Evolutionary conservation across 78 protist species (phyloP), one percentile per base, ranked within the genome.

Genomic region (Thecamonas trahens): DNA sequence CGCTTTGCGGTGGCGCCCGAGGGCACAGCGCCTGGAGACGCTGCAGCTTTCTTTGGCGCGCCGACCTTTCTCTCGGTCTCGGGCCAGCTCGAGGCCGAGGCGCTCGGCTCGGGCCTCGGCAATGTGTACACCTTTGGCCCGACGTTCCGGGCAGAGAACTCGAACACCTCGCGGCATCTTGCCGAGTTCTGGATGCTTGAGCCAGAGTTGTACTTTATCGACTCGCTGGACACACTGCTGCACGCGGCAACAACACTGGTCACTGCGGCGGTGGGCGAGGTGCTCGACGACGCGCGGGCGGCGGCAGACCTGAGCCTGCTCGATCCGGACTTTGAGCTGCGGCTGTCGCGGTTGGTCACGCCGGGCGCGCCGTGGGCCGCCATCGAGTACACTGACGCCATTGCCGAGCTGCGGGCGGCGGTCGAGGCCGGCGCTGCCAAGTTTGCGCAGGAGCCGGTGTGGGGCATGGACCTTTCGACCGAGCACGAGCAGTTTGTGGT

Each of bases 141-240:
- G 37, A 85, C 93, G n/a, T 86, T 86, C 55, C 65, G 88, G 37
- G 91, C 91, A n/a, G 86, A 83, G 60, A 71, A 76, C 59, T 67
- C 79, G 22, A 73, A 82, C 55, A 80, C 89, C 1, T 24, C 85
- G 18, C 71, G 95, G 60, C 95, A 91, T 71, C 61, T 91, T 20
- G 88, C 93, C 18, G 95, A 91, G 76, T 91, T 91, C 58, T 84
- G 92, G 91, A 91, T 91, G 95, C 61, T 87, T 45, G 95, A 91
- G 66, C 91, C 92, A 5, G 95, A 91, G 82, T 70, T 79, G 57
- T 76, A 83, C 44, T 76, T 76, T 55, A n/a, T n/a, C n/a, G n/a
- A n/a, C n/a, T n/a, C n/a, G n/a, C n/a, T n/a, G n/a, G n/a, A n/a
- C n/a, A n/a, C n/a, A n/a, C n/a, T n/a, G n/a, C n/a, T n/a, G n/a